Conservation (phyloP, 2,329 filamentous ascomycete genomes). For the Shiraia sp. region DNA sequence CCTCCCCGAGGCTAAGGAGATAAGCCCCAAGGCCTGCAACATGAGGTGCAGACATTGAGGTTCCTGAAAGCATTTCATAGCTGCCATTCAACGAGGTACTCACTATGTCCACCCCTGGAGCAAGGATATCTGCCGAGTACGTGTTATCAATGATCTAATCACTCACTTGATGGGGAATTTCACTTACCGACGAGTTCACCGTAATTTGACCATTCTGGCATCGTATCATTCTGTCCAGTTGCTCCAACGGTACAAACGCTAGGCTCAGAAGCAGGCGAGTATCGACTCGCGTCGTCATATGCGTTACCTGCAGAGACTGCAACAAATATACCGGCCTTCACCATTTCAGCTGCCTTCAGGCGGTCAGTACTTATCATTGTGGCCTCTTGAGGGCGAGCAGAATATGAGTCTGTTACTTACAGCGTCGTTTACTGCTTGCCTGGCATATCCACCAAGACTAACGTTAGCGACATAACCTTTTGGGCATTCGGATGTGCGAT, state of each 20-base stretch:
- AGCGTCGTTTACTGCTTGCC: constrained; percentile 27
- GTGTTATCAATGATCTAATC: background rate
- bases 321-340: constrained; percentile 41
- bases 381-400: background rate
- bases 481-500: constrained; percentile 21
- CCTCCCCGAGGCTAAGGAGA: constrained; percentile 56
- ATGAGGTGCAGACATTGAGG: constrained; percentile 71
- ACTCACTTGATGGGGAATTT: background rate
- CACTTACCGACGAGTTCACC: constrained; percentile 28
- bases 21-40: constrained; percentile 71
- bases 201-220: constrained; percentile 43
- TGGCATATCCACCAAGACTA: constrained; percentile 38
- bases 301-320: constrained; percentile 45
- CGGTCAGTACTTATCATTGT: constrained; percentile 2
- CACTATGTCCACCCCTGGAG: constrained; percentile 44
- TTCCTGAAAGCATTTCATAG: constrained; percentile 58
- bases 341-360: constrained; percentile 33
- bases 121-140: constrained; percentile 33
- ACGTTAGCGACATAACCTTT: constrained; percentile 39
- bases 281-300: constrained; percentile 25
- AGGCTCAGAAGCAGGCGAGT: constrained; percentile 41
- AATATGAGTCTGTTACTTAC: constrained; percentile 7
- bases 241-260: constrained; percentile 46
- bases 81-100: constrained; percentile 51
- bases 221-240: constrained; percentile 31